A percentile compares a stretch with the other conserved stretches of the same genome.
These are phyloP conservation scores for Xylaria hypoxylon DNA, from an alignment of 2,329 filamentous ascomycete genomes.

Conservation along the genomic window DNA sequence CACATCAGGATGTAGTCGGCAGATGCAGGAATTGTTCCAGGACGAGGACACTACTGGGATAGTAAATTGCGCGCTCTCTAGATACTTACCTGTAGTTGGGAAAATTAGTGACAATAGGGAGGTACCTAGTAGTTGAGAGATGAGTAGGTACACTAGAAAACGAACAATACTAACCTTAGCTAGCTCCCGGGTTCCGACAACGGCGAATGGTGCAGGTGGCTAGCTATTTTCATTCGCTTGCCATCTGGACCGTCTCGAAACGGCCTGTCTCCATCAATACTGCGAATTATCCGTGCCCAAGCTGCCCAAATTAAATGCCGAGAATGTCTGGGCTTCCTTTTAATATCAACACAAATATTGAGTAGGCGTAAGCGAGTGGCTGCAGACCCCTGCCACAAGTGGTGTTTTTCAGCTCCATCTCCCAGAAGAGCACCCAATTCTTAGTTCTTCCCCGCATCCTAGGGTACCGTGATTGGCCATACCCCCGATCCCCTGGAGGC, in stretches of 20 bases:
- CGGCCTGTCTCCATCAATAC: slow-evolving; percentile 6
- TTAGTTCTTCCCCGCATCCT: slow-evolving; percentile 26
- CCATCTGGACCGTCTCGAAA: neutral
- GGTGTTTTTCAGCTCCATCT: slow-evolving; percentile 2
- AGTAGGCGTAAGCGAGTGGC: neutral
- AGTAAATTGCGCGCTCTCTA: too few species aligned
- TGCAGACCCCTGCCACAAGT: slow-evolving; percentile 18
- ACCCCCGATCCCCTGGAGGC: neutral
- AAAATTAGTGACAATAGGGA: too few species aligned
- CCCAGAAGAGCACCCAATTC: slow-evolving; percentile 18
- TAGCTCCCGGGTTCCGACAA: slow-evolving; percentile 1
- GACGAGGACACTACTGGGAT: neutral
- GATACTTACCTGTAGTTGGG: too few species aligned
- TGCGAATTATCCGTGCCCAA: neutral
- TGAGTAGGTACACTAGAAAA: neutral
- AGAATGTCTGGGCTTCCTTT: neutral
- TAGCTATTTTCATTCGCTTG: neutral
- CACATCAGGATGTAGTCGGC: neutral
- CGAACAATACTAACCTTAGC: neutral
- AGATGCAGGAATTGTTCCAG: neutral
- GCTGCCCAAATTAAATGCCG: slow-evolving; percentile 24
- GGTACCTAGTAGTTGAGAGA: neutral
- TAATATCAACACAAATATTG: slow-evolving; percentile 9
- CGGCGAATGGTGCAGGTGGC: neutral
- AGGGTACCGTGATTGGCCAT: slow-evolving; percentile 23